Evolutionary conservation across 2,329 filamentous ascomycete genomes (phyloP), one percentile per base, ranked within the genome.

Genomic region (Apiospora marii): DNA sequence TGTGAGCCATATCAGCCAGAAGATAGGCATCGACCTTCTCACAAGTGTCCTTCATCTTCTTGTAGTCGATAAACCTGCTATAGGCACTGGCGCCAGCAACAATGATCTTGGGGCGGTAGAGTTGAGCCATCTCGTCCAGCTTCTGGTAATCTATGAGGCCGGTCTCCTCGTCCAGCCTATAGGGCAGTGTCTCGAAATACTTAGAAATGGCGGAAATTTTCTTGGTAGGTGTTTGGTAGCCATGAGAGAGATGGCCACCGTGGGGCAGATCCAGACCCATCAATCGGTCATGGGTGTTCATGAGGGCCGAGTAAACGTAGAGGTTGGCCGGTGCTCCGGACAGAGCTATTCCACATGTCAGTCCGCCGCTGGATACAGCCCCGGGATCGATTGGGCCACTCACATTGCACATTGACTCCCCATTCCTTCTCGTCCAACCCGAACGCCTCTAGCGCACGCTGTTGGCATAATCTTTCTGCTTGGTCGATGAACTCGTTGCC

Each of bases 161-260:
- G 7, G 96, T 98, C 75, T 92, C 88, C 81, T 97, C 93, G 85
- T 98, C 91, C 71, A 98, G 89, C 73, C 94, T 92, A 87, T 99
- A 99, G 6, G 96, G 96, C 75, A 99, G 87, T 48, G 96, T 99
- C 87, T 99, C 96, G 82, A 99, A 99, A 87, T 99, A 99, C 82
- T 97, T 98, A 72, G 96, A 98, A 76, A 99, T 92, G 79, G 95
- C 95, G n/a, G 96, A 98, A 82, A 99, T 98, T 89, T 95, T 96
- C 84, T 92, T 94, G 70, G 92, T 92, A 3, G 96, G 94, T 27
- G 94, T 98, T 85, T 99, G 96, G 85, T 99, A 99, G 75, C 96
- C 96, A 84, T 99, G 96, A 67, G 94, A 97, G 79, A 99, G 87
- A 84, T 99, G 96, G 74, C 96, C 96, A 76, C 96, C 96, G 82